Evolutionary conservation across 2,329 filamentous ascomycete genomes (phyloP).

Genomic region (Colletotrichum lentis): DNA sequence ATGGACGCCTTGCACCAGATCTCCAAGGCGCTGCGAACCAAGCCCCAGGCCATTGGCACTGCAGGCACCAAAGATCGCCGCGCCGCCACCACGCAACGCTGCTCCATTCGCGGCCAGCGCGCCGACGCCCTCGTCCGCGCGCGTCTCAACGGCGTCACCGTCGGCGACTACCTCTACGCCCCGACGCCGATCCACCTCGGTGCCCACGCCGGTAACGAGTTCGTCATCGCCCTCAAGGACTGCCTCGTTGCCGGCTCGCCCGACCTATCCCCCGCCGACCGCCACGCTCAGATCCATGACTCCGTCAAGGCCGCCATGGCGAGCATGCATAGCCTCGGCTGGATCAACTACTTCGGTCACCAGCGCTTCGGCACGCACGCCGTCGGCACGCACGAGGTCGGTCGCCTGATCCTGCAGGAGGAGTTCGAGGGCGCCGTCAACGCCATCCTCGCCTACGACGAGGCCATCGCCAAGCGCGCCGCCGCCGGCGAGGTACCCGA

Average conservation of each 20-base stretch:
- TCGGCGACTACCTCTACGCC: conserved; percentile 85
- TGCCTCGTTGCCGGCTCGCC: conserved; percentile 64
- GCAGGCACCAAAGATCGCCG: conserved; percentile 92
- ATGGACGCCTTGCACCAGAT: conserved; percentile 88
- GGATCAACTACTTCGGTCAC: conserved; percentile 98
- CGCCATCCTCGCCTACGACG: conserved; percentile 77
- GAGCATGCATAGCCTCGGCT: conserved; percentile 77
- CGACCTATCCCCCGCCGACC: conserved; percentile 26
- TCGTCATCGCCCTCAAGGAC: conserved; percentile 89
- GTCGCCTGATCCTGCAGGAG: conserved; percentile 81
- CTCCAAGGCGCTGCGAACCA: conserved; percentile 76
- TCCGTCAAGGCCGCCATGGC: conserved; percentile 67
- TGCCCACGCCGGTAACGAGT: conserved; percentile 88
- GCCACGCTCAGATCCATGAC: conserved; percentile 42
- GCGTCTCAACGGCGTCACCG: conserved; percentile 67
- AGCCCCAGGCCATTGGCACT: conserved; percentile 74
- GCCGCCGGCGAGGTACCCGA: conserved; percentile 47
- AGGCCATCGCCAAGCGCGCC: conserved; percentile 62
- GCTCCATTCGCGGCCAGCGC: conserved; percentile 67
- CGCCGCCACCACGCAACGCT: conserved; percentile 84
- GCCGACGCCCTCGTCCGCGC: conserved; percentile 70
- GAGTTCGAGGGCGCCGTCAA: conserved; percentile 84
- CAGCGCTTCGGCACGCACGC: conserved; percentile 93
- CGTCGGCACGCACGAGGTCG: conserved; percentile 85
- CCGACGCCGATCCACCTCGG: conserved; percentile 79